These are phyloP conservation scores for Phaffia tasmanica DNA, from an alignment of 768 basidiomycete species.

Conservation along the genomic window DNA sequence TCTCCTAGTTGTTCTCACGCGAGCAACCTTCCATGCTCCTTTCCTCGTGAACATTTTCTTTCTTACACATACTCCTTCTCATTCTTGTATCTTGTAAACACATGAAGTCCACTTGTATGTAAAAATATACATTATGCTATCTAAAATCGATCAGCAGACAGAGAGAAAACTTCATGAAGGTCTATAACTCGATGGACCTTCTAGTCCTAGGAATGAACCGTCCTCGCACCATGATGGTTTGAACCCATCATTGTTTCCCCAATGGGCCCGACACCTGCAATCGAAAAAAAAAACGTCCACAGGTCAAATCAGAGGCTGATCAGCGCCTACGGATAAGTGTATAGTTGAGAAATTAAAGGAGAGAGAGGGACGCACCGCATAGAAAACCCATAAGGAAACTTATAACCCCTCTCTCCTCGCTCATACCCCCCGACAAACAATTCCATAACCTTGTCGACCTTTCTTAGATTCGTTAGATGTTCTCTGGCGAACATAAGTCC, in stretches of 20 bases:
- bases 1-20: no score
- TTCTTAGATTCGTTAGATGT: conserved; percentile 22
- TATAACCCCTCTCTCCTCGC: conserved; percentile 23
- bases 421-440: conserved; percentile 17
- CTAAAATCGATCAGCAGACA: no score
- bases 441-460: conserved; percentile 14
- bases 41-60: no score
- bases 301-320: no score
- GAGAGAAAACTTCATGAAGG: neutral
- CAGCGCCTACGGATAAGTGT: no score
- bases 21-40: no score
- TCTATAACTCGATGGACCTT: conserved; percentile 16
- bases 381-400: conserved; percentile 25
- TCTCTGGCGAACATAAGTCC: conserved; percentile 15
- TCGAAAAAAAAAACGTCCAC: neutral
- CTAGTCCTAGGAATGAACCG: conserved; percentile 8
- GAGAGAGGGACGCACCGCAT: conserved; percentile 8
- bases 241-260: conserved; percentile 15
- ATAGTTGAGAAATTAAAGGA: neutral
- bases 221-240: conserved; percentile 24
- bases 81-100: no score
- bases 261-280: conserved; percentile 19
- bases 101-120: no score
- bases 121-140: no score
- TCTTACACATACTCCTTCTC: no score